phyloP scores from a whole-genome alignment of 805 yeast species.

The Debaryomyces prosopidis region DNA sequence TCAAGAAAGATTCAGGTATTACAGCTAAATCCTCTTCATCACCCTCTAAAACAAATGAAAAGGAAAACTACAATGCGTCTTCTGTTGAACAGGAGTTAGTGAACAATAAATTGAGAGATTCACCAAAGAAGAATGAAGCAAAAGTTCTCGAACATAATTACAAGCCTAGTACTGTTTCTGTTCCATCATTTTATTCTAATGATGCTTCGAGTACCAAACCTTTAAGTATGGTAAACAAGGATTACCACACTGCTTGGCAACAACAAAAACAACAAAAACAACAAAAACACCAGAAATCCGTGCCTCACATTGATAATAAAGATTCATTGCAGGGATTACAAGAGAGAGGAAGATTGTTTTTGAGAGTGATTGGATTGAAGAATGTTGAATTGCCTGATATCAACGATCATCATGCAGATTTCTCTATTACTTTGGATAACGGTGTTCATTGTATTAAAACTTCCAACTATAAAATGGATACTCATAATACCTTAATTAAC shows the following conservation, averaged over 20 bases:
- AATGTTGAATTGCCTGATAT: slow-evolving; percentile 51
- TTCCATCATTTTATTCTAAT: slow-evolving; percentile 22
- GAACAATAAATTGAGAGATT: slow-evolving; percentile 23
- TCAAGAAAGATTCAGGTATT: slow-evolving; percentile 23
- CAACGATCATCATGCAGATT: slow-evolving; percentile 44
- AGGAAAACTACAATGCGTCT: neutral
- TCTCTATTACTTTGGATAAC: slow-evolving; percentile 66
- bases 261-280: neutral
- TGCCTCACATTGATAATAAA: neutral
- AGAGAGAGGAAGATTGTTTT: slow-evolving; percentile 57
- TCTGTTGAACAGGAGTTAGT: slow-evolving; percentile 20
- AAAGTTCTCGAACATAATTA: slow-evolving; percentile 9
- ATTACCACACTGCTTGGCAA: slow-evolving; percentile 4
- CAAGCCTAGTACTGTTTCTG: slow-evolving; percentile 32
- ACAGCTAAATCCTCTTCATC: slow-evolving; percentile 17
- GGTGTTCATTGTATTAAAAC: slow-evolving; percentile 80
- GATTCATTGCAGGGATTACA: neutral
- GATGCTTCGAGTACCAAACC: slow-evolving; percentile 10
- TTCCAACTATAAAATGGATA: slow-evolving; percentile 43
- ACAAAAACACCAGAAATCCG: neutral
- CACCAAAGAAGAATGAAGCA: slow-evolving; percentile 5
- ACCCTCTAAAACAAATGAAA: neutral
- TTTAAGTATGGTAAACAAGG: slow-evolving; percentile 8
- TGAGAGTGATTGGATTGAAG: slow-evolving; percentile 48
- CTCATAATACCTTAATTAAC: slow-evolving; percentile 41